phyloP scores from a whole-genome alignment of 73 alveolate genomes.

The Halteria grandinella region DNA sequence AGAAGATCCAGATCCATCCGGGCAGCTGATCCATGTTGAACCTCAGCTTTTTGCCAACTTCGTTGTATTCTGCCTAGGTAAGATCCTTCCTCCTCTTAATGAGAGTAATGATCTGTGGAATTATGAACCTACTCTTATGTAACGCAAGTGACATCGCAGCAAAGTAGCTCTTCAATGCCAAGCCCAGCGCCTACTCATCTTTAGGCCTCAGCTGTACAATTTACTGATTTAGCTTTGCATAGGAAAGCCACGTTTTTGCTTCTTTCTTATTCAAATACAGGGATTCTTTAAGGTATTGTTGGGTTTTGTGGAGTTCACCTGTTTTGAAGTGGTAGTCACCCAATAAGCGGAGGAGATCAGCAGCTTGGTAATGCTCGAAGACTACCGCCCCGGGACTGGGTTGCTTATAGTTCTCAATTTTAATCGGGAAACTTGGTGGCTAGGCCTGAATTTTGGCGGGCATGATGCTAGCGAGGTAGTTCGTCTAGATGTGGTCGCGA shows the following conservation, averaged over 20 bases:
- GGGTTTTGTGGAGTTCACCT: constrained; percentile 5
- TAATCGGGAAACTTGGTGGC: no score
- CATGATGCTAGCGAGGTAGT: no score
- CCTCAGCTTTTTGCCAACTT: no score
- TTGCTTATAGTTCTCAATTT: no score
- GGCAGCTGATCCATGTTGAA: no score
- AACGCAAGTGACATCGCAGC: neutral
- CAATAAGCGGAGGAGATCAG: constrained; percentile 6
- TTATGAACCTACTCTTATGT: constrained; percentile 12
- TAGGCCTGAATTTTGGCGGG: no score
- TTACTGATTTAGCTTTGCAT: constrained; percentile 39
- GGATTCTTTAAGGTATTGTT: constrained; percentile 2
- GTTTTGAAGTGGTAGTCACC: constrained; percentile 25
- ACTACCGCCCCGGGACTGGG: no score
- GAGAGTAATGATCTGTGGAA: constrained; percentile 20
- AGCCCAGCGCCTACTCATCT: constrained; percentile 5
- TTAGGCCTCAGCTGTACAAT: constrained; percentile 2
- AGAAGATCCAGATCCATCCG: no score
- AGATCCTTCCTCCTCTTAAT: constrained; percentile 21
- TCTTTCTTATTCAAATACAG: constrained; percentile 26
- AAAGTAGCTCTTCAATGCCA: constrained; percentile 23
- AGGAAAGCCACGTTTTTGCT: constrained; percentile 47
- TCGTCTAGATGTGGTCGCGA: neutral
- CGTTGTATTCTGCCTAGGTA: no score
- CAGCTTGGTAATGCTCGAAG: constrained; percentile 36